phyloP scores from a whole-genome alignment of 805 yeast genomes.

The Saccharomyces cerevisiae region DNA sequence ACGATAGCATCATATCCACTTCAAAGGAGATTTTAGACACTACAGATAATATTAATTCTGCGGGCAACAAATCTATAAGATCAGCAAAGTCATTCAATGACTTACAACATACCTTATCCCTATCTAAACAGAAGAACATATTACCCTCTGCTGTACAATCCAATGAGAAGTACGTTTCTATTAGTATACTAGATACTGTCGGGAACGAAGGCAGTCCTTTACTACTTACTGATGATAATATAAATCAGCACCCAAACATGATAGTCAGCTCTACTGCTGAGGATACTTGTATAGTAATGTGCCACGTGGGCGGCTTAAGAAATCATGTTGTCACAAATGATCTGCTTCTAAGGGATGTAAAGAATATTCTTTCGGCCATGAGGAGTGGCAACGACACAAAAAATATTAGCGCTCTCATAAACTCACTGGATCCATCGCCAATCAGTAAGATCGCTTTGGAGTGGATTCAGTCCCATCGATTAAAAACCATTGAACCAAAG shows the following conservation, averaged over 20 bases:
- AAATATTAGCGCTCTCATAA: neutral
- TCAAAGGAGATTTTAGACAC: slow-evolving; percentile 20
- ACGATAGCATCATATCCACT: slow-evolving; percentile 21
- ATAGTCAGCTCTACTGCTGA: slow-evolving; percentile 7
- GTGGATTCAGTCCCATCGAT: slow-evolving; percentile 21
- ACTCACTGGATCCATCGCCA: slow-evolving; percentile 3
- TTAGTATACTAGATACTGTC: neutral
- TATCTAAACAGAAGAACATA: neutral
- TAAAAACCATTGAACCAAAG: slow-evolving; percentile 7
- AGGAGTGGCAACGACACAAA: neutral
- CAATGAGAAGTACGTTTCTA: neutral
- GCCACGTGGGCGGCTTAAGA: slow-evolving; percentile 29
- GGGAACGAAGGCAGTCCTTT: neutral
- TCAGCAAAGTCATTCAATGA: slow-evolving; percentile 20
- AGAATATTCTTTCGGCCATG: neutral
- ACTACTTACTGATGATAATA: slow-evolving; percentile 5
- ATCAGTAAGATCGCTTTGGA: slow-evolving; percentile 22
- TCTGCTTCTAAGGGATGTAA: neutral
- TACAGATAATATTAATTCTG: slow-evolving; percentile 5
- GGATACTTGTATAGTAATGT: slow-evolving; percentile 18
- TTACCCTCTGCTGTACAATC: slow-evolving; percentile 1
- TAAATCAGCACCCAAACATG: slow-evolving; percentile 20
- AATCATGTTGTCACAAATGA: slow-evolving; percentile 18
- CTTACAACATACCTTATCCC: slow-evolving; percentile 3
- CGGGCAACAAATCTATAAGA: slow-evolving; percentile 7